Evolutionary conservation across 2,329 filamentous ascomycete genomes (phyloP), one percentile per base, ranked within the genome.

Genomic region (Colletotrichum caudatum): DNA sequence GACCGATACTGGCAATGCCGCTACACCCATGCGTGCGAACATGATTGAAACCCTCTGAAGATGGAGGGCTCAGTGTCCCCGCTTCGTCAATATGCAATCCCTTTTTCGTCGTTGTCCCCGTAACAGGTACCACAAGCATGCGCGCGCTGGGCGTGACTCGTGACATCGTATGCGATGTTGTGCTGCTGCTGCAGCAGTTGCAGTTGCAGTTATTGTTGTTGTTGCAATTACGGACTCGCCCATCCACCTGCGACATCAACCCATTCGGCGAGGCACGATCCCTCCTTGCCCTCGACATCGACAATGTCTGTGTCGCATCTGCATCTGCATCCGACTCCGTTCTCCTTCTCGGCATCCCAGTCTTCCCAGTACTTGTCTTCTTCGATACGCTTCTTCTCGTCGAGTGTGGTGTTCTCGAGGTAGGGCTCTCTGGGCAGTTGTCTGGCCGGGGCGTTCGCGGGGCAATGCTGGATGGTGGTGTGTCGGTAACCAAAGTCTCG

Each of bases 391-490:
- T 93, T 92, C 83, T 93, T 94, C 79, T 95, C 92, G 75, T 97
- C 93, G 18, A 87, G 77, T 0, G 93, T 97, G 20, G 93, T 96
- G 84, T 84, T 90, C 81, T 98, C 94, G 20, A 97, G 89, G 80
- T 87, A 98, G 0, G 94, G 94, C 64, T 91, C 87, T 69, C 94
- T 90, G 5, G 92, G 90, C 54, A 97, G 87, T 82, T 99, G 96
- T 59, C 93, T 91, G 16, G 92, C 91, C 0, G 95, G 96, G 3
- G 96, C 96, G 79, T 99, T 99, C 66, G 95, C 94, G 1, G 96
- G 96, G 78, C 96, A 99, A 82, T 99, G 96, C 83, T 98, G 95
- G 79, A 99, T 99, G 4, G 96, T 99, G 8, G 96, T 99, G 83
- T 99, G 96, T 78, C 96, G 90, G 84, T 99, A 99, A 66, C 96